Evolutionary conservation across 129 eudicot species (phyloP), one percentile per base, ranked within the genome.

Genomic region (Sambucus nigra): DNA sequence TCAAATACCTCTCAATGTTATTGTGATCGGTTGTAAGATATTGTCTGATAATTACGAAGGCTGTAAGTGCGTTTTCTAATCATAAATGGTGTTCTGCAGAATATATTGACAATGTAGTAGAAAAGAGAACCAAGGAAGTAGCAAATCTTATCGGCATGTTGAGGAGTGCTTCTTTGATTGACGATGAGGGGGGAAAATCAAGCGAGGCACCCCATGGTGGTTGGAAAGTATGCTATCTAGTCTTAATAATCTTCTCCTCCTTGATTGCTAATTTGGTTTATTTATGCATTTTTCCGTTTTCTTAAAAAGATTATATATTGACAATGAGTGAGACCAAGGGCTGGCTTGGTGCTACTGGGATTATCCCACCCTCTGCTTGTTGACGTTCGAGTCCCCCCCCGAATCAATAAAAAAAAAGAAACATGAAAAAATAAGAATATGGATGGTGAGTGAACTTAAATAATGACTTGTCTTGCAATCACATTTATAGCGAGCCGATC

Each of bases 141-240:
- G 75, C 82, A 10, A 72, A 72, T 60, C 66, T 82, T 25, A 73
- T 91, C 10, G 61, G 76, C 65, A 84, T 84, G 99, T 57, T 91
- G 63, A 82, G 87, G 73, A 85, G 94, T 70, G 76, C 94, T 53
- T 76, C 99, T n/a, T 75, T 50, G 49, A 66, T 59, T 48, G 73
- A 73, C 20, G 52, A n/a, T 32, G 75, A 70, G 29, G 60, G 50
- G 17, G 47, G 63, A 47, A 67, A 73, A 60, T 31, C 48, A 18
- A 61, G 66, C 2, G 80, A 79, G 41, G 56, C 69, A 28, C 66
- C 82, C 48, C 77, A 65, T 46, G 62, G 64, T 27, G 73, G 74
- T 42, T 91, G 99, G 99, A 91, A 91, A 72, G 99, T 91, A 83
- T 25, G 84, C 47, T 10, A 3, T 29, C 22, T 51, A 33, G 29